Evolutionary conservation across 2,329 filamentous ascomycete species (phyloP).

Genomic region (Ceratocystis huliohia): DNA sequence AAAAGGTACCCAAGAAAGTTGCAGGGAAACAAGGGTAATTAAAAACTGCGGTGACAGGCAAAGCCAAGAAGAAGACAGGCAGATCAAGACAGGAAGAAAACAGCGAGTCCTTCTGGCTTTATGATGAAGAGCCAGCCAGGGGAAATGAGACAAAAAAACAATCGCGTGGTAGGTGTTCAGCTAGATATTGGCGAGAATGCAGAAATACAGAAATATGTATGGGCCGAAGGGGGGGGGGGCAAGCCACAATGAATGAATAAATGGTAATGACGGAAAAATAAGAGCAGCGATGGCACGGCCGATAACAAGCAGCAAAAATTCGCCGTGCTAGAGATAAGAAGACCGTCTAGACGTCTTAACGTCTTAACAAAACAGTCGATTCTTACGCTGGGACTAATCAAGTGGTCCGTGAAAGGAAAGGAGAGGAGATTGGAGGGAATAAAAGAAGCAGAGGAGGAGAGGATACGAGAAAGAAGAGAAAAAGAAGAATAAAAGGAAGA

Average conservation of each 20-base stretch:
- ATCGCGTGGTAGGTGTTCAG: not conserved
- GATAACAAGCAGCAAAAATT: conserved; percentile 9
- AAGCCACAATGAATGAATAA: conserved; percentile 14
- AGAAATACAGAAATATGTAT: too few species aligned
- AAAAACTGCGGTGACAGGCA: not conserved
- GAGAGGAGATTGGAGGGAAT: not conserved
- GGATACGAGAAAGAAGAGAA: not conserved
- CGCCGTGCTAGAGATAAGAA: conserved; percentile 1
- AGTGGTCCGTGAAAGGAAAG: conserved; percentile 2
- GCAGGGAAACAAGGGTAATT: conserved; percentile 4
- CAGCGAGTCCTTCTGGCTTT: not conserved
- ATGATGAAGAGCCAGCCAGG: not conserved
- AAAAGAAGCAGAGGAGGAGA: not conserved
- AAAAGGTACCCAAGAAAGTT: not conserved
- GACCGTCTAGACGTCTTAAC: not conserved
- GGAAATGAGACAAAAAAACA: not conserved
- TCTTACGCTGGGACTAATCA: not conserved
- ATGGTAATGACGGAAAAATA: conserved; percentile 15
- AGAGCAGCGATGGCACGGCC: conserved; percentile 8
- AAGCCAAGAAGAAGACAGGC: not conserved
- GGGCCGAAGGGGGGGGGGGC: too few species aligned
- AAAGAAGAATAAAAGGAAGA: not conserved
- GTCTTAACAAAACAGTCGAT: not conserved
- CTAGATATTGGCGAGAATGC: not conserved
- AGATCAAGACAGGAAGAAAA: not conserved